Base-by-base conservation (phyloP, 441 rosid genomes). In the Adansonia grandidieri region DNA sequence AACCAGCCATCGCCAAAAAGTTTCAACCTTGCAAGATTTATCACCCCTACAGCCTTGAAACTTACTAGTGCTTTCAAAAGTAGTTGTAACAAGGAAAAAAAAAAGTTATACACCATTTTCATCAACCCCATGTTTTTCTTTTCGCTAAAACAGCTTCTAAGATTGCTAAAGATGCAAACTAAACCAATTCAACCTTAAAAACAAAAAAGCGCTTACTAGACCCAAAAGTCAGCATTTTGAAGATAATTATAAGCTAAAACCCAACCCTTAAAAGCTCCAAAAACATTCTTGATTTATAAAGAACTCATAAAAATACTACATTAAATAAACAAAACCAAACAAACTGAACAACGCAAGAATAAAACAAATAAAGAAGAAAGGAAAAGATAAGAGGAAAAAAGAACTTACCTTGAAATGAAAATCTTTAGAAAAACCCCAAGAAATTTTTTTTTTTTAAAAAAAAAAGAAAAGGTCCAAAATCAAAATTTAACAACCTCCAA, bases 291-390 rank as follows among this genome's bases (percentile, higher is more conserved):
- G 17, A 54, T 15, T 32, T 56, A 10, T n/a, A 72, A 54, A 15
- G 48, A 54, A 72, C 17, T 72, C 40, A 4, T 11, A 19, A 6
- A 70, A 70, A 48, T 50, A 19, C 48, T 17, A 57, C 76, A 10
- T 73, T 56, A 51, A 72, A 56, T 7, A 19, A 37, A 56, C 64
- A 72, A 72, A 54, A 72, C 64, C n/a, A 54, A 72, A 56, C 50
- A 7, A 37, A 72, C 50, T 37, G 17, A 72, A 37, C 40, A 37
- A 37, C 40, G 13, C 17, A 32, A 40, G 5, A 37, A 37, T 37
- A n/a, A 15, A 53, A 71, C 63, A 72, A 40, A 42, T 14, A 17
- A 44, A 17, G 40, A 42, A 64, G 44, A 1, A 42, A 7, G n/a
- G 8, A 10, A n/a, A 72, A 72, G 0, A 40, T 17, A 9, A 54